These are phyloP conservation scores for Chenopodium berlandieri DNA, from an alignment of 148 eudicot species.

Conservation along the genomic window DNA sequence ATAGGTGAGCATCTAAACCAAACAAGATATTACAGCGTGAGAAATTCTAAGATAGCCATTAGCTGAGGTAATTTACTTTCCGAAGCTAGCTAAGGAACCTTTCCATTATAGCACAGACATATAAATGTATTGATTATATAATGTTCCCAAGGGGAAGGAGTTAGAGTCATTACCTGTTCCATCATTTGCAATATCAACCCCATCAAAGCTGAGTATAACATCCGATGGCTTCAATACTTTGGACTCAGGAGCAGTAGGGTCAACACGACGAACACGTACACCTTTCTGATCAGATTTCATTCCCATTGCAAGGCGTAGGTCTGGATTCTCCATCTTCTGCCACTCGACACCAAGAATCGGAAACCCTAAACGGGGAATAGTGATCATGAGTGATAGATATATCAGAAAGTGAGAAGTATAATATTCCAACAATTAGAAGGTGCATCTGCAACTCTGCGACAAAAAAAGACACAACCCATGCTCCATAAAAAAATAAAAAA, in stretches of 20 bases:
- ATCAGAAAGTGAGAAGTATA: not conserved
- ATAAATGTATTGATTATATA: not conserved
- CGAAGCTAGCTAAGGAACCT: too few species aligned
- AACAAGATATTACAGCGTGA: not conserved
- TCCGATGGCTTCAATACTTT: constrained; percentile 71
- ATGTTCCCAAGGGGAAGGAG: not conserved
- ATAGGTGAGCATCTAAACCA: not conserved
- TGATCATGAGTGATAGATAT: not conserved
- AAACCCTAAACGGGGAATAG: constrained; percentile 46
- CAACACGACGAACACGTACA: constrained; percentile 81
- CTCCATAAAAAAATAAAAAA: not conserved
- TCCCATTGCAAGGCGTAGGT: constrained; percentile 65
- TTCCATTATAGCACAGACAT: not conserved
- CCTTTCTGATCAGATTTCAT: constrained; percentile 88
- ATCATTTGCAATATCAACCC: constrained; percentile 84
- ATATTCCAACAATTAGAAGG: not conserved
- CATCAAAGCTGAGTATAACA: constrained; percentile 84
- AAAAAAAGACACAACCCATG: not conserved
- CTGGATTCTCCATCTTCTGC: constrained; percentile 97
- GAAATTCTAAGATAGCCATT: too few species aligned
- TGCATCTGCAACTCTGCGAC: not conserved
- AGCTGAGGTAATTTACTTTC: too few species aligned
- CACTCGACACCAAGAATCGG: constrained; percentile 91
- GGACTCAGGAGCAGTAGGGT: constrained; percentile 77
- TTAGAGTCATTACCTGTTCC: constrained; percentile 60